phyloP scores from a whole-genome alignment of 1,284 basidiomycete genomes.

The Pholiota adiposa region DNA sequence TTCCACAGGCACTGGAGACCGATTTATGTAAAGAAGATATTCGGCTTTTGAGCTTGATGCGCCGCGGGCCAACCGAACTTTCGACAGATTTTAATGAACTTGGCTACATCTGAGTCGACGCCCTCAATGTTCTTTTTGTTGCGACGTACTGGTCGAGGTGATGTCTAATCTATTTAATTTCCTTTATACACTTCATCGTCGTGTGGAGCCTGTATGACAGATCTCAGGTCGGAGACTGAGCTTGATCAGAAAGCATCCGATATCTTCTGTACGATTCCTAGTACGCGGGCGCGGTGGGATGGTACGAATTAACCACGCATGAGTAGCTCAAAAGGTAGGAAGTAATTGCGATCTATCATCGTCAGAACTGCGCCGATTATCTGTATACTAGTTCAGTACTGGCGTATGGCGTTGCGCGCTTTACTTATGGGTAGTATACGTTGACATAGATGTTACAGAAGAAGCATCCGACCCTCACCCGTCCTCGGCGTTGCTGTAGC shows the following conservation, averaged over 20 bases:
- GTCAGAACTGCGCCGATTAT: not conserved
- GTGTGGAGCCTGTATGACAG: not conserved
- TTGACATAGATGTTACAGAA: too few species aligned
- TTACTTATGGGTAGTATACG: not conserved
- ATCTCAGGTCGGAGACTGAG: not conserved
- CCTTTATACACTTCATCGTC: not conserved
- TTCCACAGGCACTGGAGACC: too few species aligned
- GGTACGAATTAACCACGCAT: not conserved
- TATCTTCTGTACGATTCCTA: not conserved
- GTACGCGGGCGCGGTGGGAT: not conserved
- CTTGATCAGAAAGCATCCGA: not conserved
- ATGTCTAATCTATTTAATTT: not conserved
- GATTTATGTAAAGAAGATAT: not conserved
- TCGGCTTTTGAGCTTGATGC: not conserved
- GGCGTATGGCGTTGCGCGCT: too few species aligned
- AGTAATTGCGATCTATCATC: not conserved
- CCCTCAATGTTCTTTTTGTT: not conserved
- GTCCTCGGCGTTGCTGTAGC: not conserved
- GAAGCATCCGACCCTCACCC: not conserved
- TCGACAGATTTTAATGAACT: not conserved
- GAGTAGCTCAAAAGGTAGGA: not conserved
- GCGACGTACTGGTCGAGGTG: not conserved
- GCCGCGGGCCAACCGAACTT: not conserved
- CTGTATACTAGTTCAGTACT: not conserved
- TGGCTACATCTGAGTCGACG: not conserved